A percentile compares a stretch with the other conserved stretches of the same genome.
These are phyloP conservation scores for Claviceps humidiphila DNA, from an alignment of 2,329 filamentous ascomycete genomes.

Conservation along the genomic window DNA sequence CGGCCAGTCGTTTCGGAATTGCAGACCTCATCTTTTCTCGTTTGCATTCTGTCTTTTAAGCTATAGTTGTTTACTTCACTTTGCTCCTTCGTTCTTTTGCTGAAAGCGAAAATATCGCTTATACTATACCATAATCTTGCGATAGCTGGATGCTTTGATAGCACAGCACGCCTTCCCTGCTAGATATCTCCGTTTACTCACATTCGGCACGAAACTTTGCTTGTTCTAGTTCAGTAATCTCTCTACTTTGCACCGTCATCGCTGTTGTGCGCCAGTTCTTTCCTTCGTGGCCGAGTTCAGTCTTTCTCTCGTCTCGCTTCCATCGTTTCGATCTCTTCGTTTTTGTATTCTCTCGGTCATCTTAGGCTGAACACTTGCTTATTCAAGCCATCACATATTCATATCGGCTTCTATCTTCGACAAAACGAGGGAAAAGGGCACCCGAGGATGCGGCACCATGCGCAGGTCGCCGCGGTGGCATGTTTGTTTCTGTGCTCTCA, in stretches of 20 bases:
- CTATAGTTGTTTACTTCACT: no score
- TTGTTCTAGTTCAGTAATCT: background rate
- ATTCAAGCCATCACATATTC: background rate
- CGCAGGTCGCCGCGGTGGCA: slow-evolving; percentile 11
- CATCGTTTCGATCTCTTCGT: background rate
- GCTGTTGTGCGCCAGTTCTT: background rate
- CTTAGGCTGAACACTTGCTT: background rate
- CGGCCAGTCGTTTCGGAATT: no score
- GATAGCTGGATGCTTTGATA: background rate
- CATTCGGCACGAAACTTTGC: background rate
- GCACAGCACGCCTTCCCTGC: background rate
- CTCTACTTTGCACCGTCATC: background rate
- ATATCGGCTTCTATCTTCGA: background rate
- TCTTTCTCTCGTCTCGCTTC: background rate
- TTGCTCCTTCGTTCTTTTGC: no score
- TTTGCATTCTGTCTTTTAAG: no score
- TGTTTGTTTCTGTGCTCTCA: slow-evolving; percentile 16
- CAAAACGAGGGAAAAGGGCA: background rate
- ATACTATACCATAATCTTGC: no score
- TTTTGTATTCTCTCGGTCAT: background rate
- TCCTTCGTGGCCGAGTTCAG: background rate
- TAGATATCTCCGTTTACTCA: background rate
- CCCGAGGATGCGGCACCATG: slow-evolving; percentile 1
- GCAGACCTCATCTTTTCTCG: no score
- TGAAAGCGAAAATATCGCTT: no score